These are phyloP conservation scores for Exophiala viscosa DNA, from an alignment of 2,329 filamentous ascomycete genomes.

Conservation along the genomic window DNA sequence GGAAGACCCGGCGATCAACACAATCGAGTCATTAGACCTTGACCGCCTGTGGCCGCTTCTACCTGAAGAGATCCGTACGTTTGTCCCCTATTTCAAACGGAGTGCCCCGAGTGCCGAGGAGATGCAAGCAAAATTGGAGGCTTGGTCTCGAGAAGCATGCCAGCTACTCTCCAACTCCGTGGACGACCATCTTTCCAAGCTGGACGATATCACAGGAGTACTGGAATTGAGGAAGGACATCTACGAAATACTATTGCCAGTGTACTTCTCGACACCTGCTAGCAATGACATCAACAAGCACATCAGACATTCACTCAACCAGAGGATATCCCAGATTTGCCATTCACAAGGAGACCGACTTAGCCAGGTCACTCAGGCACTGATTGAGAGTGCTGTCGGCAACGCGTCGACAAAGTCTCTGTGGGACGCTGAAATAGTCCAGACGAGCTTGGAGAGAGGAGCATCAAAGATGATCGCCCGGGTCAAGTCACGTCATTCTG, in stretches of 20 bases:
- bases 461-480: slow-evolving; percentile 14
- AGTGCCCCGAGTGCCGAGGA: slow-evolving; percentile 65
- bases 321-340: slow-evolving; percentile 34
- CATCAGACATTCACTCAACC: slow-evolving; percentile 66
- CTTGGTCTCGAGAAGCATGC: slow-evolving; percentile 62
- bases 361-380: slow-evolving; percentile 8
- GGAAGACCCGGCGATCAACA: slow-evolving; percentile 63
- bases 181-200: slow-evolving; percentile 55
- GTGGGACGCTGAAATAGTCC: slow-evolving; percentile 22
- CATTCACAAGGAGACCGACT: slow-evolving; percentile 12
- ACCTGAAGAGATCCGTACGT: slow-evolving; percentile 74
- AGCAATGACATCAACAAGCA: slow-evolving; percentile 60
- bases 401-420: slow-evolving; percentile 6
- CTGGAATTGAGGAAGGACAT: slow-evolving; percentile 66
- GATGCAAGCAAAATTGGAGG: slow-evolving; percentile 57
- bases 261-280: slow-evolving; percentile 61
- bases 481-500: slow-evolving; percentile 22
- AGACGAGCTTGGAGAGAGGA: slow-evolving; percentile 7
- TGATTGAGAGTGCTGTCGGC: neutral
- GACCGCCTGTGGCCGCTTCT: slow-evolving; percentile 79
- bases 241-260: slow-evolving; percentile 71
- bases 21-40: slow-evolving; percentile 54
- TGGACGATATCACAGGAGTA: slow-evolving; percentile 65
- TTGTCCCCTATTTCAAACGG: slow-evolving; percentile 81
- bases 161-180: slow-evolving; percentile 61